Evolutionary conservation across 768 basidiomycete genomes (phyloP).

Genomic region (Auriculariales sp.): DNA sequence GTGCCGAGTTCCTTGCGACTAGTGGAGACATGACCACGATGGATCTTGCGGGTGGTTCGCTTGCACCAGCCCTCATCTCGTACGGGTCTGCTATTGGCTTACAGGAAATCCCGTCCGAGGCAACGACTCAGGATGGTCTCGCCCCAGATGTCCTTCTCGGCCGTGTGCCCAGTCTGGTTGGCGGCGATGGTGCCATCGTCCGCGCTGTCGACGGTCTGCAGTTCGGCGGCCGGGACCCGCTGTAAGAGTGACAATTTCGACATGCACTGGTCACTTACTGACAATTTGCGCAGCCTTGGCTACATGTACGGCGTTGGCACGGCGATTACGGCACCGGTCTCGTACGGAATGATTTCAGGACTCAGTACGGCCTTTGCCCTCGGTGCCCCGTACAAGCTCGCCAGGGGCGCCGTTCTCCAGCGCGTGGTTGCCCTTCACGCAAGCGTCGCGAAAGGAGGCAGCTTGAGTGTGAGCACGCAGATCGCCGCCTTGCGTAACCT

Average conservation of each 20-base stretch:
- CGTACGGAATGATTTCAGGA: slow-evolving; percentile 37
- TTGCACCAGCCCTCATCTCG: slow-evolving; percentile 17
- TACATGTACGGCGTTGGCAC: slow-evolving; percentile 53
- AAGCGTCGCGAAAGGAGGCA: slow-evolving; percentile 23
- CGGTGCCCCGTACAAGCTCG: slow-evolving; percentile 40
- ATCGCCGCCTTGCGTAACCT: slow-evolving; percentile 20
- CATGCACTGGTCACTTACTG: not conserved
- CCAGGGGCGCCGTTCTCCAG: slow-evolving; percentile 44
- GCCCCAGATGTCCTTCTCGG: slow-evolving; percentile 10
- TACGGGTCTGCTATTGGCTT: slow-evolving; percentile 22
- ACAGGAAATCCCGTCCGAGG: slow-evolving; percentile 21
- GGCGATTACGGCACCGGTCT: slow-evolving; percentile 36
- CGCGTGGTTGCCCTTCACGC: slow-evolving; percentile 51
- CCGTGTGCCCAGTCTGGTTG: slow-evolving; percentile 33
- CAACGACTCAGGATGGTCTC: slow-evolving; percentile 20
- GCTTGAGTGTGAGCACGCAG: slow-evolving; percentile 21
- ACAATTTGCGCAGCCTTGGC: slow-evolving; percentile 30
- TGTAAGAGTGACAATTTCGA: slow-evolving; percentile 31
- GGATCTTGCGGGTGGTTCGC: slow-evolving; percentile 19
- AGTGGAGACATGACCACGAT: slow-evolving; percentile 14
- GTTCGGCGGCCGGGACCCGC: slow-evolving; percentile 52
- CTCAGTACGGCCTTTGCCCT: slow-evolving; percentile 49
- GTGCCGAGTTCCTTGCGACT: slow-evolving; percentile 5
- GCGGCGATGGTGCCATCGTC: slow-evolving; percentile 42
- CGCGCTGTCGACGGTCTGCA: slow-evolving; percentile 45